Conservation (phyloP, 306 rosid species). For the Prinsepia uniflora region DNA sequence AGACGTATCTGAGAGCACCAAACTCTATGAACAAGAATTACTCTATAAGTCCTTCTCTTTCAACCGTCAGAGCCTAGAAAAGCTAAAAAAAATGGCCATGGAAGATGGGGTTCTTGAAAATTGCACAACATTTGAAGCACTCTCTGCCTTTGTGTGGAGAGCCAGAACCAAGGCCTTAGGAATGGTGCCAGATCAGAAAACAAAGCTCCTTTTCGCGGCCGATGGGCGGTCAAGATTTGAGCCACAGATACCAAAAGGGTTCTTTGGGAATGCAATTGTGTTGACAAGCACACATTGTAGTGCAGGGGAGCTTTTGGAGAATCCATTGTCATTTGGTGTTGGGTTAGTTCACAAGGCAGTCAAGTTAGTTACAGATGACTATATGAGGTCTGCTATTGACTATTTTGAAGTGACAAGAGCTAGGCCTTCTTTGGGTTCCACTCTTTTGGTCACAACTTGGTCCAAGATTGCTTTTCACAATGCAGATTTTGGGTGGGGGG, state of each 20-base stretch:
- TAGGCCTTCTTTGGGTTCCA: constrained; percentile 65
- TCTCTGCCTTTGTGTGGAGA: constrained; percentile 81
- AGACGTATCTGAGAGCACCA: constrained; percentile 51
- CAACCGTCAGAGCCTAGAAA: constrained; percentile 41
- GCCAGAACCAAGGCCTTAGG: constrained; percentile 59
- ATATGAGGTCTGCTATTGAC: constrained; percentile 79
- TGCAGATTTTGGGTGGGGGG: constrained; percentile 81
- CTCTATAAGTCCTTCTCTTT: constrained; percentile 55
- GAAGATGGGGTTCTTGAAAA: constrained; percentile 50
- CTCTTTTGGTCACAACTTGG: constrained; percentile 77
- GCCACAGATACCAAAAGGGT: constrained; percentile 69
- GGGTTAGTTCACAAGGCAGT: constrained; percentile 53
- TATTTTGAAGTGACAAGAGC: constrained; percentile 69
- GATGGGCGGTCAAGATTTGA: constrained; percentile 65
- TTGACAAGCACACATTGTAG: constrained; percentile 51
- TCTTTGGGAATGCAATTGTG: constrained; percentile 68
- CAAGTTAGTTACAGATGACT: constrained; percentile 48
- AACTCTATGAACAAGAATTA: constrained; percentile 49
- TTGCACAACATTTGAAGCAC: constrained; percentile 65
- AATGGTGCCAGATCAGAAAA: constrained; percentile 58
- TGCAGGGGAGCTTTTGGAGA: constrained; percentile 51
- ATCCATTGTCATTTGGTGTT: constrained; percentile 49
- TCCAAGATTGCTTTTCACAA: constrained; percentile 61
- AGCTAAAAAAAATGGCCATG: constrained; percentile 52
- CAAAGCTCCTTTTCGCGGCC: constrained; percentile 75